Evolutionary conservation across 768 basidiomycete species (phyloP).

Genomic region (Fistulinella prunicolor): DNA sequence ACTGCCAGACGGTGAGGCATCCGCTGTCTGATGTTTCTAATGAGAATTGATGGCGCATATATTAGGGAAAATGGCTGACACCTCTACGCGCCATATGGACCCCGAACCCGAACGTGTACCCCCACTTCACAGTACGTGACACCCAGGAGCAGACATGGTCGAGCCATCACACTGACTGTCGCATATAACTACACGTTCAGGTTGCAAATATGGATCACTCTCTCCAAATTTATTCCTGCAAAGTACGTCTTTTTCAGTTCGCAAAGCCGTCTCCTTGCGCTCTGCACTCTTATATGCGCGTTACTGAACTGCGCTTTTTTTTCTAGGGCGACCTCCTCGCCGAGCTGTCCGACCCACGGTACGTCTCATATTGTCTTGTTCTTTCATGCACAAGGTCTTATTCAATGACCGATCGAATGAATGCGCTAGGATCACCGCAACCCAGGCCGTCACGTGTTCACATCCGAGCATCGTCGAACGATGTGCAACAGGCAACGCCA

Average conservation of each 20-base stretch:
- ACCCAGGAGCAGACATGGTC: too few relatives aligned
- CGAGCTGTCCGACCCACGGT: conserved; percentile 61
- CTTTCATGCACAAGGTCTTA: background rate
- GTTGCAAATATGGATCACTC: conserved; percentile 80
- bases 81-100: conserved; percentile 76
- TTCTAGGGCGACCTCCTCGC: conserved; percentile 67
- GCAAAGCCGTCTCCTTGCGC: too few relatives aligned
- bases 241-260: conserved; percentile 38
- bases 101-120: conserved; percentile 73
- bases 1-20: conserved; percentile 73
- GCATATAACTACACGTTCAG: conserved; percentile 34
- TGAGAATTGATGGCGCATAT: too few relatives aligned
- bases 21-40: background rate
- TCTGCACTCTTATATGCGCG: too few relatives aligned
- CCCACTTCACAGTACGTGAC: conserved; percentile 72
- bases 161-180: too few relatives aligned
- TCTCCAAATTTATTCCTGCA: conserved; percentile 69
- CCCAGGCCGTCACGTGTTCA: conserved; percentile 88
- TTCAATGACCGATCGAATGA: background rate
- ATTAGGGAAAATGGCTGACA: conserved; percentile 79
- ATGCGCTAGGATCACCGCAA: conserved; percentile 78
- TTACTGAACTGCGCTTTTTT: background rate
- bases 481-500: conserved; percentile 73
- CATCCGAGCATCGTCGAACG: conserved; percentile 76
- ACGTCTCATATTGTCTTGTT: conserved; percentile 15